These are phyloP conservation scores for Helotiales sp. DNA, from an alignment of 2,329 filamentous ascomycete species.

Conservation along the genomic window DNA sequence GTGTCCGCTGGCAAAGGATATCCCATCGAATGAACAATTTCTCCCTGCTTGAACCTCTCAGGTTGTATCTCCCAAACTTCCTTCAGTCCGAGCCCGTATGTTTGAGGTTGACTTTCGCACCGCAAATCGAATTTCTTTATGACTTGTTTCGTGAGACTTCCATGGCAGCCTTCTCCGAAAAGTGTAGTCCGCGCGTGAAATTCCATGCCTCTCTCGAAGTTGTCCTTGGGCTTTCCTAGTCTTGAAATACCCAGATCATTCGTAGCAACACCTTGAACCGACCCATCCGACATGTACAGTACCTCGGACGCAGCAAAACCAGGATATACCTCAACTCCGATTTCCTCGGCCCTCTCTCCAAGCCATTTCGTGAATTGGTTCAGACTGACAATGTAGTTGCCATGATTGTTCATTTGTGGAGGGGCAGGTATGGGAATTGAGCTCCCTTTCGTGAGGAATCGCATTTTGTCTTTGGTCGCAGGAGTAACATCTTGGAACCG, in stretches of 20 bases:
- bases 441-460: constrained; percentile 83
- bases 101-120: constrained; percentile 88
- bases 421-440: constrained; percentile 84
- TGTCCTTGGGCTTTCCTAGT: constrained; percentile 83
- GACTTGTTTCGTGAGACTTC: constrained; percentile 92
- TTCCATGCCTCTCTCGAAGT: constrained; percentile 96
- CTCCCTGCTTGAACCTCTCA: constrained; percentile 86
- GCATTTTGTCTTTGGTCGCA: constrained; percentile 85
- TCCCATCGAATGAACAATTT: constrained; percentile 88
- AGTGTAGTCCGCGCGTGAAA: constrained; percentile 92
- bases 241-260: constrained; percentile 89
- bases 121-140: constrained; percentile 93
- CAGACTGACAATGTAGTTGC: constrained; percentile 95
- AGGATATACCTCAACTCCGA: constrained; percentile 94
- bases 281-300: constrained; percentile 83
- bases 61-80: constrained; percentile 97
- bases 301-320: constrained; percentile 95
- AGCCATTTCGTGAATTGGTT: constrained; percentile 97
- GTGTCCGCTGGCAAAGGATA: constrained; percentile 88
- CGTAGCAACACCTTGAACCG: constrained; percentile 91
- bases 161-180: constrained; percentile 94
- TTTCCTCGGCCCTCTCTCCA: constrained; percentile 92
- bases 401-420: constrained; percentile 97
- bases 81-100: constrained; percentile 92
- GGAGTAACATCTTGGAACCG: constrained; percentile 88